Base-by-base conservation (phyloP, 768 basidiomycete genomes). In the Gautieria morchelliformis region DNA sequence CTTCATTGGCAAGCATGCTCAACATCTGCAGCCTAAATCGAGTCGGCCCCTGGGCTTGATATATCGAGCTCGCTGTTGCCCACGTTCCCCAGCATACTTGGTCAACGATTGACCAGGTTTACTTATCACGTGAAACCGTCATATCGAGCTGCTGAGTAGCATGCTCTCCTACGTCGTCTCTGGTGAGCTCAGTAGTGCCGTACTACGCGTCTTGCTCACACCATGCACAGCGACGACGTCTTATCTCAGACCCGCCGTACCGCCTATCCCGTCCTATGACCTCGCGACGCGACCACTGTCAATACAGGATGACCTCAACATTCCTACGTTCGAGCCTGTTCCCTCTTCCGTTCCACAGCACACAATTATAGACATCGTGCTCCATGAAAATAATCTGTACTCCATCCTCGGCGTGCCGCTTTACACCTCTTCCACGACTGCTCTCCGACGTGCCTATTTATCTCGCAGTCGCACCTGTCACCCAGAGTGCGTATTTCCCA, bases 371-470 rank as follows among this genome's bases (percentile, higher is more conserved):
- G 67, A 74, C 8, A 72, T 78, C 8, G 78, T 91, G 22, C 74
- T 89, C 24, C 68, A 74, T 22, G 76, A 75, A 61, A 78, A 85
- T 56, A 80, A 89, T 68, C 76, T 91, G 39, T 91, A 92, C 67
- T 70, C 74, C 24, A 82, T 92, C 32, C 78, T 93, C 8, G 90
- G 89, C 5, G 69, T 89, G 5, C 63, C 75, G 20, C 78, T 76
- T 60, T 72, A 72, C 32, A 30, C 48, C 48, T 17, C 32, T 12
- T 9, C 91, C 67, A 79, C 78, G 60, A 70, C 81, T 60, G 69
- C 82, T 37, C 76, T 92, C 39, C 70, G 91, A 42, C 75, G 88
- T 24, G 88, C 87, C 19, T 93, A 91, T 68, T 79, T 93, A 52
- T 72, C 78, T 0, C 75, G 89, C 33, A 90, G 88, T 67, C 78